Base-by-base conservation (phyloP, 768 basidiomycete species). In the Atractiella rhizophila region DNA sequence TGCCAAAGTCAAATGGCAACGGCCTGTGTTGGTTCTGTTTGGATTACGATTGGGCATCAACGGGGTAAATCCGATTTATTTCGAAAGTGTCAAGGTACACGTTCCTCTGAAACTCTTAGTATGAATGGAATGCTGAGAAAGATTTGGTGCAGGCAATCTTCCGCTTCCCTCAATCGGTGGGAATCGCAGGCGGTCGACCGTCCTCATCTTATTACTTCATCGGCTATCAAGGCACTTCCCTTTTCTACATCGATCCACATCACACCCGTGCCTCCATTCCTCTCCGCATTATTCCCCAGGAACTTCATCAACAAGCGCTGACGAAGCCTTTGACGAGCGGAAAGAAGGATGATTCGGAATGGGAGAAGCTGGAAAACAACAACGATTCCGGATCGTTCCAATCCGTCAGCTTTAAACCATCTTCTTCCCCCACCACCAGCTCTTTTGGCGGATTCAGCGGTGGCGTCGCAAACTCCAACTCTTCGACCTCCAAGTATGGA, bases 121-220 rank as follows among this genome's bases (percentile, higher is more conserved):
- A 24, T 13, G 12, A 9, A 19, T 20, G 23, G 27, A 28, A n/a
- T 20, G 6, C 30, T 23, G 28, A 27, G 1, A 23, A 15, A 33
- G 4, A 13, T 15, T 11, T 18, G 15, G 4, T 44, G 6, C 50
- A 88, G 83, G 64, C 68, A 20, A 57, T 94, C 25, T 94, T 85
- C 56, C 79, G 77, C 0, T 82, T 85, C 59, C 86, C 86, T 0
- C 88, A 96, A 60, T 81, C 76, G 2, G 77, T 91, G 28, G 91
- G 88, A 29, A 96, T 98, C 40, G 85, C 88, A 0, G 88, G 91
- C 28, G 88, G 88, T 2, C 69, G 91, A 18, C 91, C 88, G 0
- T 79, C 79, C n/a, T 85, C 81, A 0, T 91, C 85, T 0, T 96
- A 91, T 58, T 98, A 96, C 59, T 98, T 98, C 54, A 79, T 98